Evolutionary conservation across 495 filamentous ascomycete species (phyloP).

Genomic region (Talaromyces borbonicus): DNA sequence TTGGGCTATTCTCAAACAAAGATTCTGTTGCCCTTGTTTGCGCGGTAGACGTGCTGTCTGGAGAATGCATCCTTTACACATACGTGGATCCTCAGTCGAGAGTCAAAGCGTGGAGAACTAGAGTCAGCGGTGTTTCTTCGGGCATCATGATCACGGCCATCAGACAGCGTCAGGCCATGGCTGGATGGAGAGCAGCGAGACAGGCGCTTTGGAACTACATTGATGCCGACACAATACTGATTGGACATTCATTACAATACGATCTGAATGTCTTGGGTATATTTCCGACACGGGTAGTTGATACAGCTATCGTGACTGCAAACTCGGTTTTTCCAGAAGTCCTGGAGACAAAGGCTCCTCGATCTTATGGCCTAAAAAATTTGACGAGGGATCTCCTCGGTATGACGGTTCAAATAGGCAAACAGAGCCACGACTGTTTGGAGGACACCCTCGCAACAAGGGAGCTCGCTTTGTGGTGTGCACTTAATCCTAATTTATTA

Average conservation of each 20-base stretch:
- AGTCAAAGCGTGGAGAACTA: conserved; percentile 27
- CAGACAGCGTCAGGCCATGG: conserved; percentile 20
- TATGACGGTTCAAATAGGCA: conserved; percentile 22
- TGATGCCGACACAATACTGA: conserved; percentile 32
- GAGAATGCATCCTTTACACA: conserved; percentile 33
- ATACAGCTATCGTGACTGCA: conserved; percentile 21
- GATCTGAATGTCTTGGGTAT: conserved; percentile 36
- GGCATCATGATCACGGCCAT: conserved; percentile 21
- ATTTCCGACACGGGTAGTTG: conserved; percentile 30
- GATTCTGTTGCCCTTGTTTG: conserved; percentile 17
- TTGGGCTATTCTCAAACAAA: conserved; percentile 5
- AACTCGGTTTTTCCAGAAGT: conserved; percentile 15
- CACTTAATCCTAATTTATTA: conserved; percentile 16
- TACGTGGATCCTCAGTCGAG: conserved; percentile 25
- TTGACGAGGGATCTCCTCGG: conserved; percentile 20
- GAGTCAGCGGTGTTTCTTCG: conserved; percentile 26
- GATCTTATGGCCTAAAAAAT: conserved; percentile 22
- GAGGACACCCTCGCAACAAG: conserved; percentile 32
- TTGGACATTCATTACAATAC: conserved; percentile 35
- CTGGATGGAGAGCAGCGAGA: conserved; percentile 31
- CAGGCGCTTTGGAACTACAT: conserved; percentile 25
- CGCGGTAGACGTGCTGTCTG: conserved; percentile 39
- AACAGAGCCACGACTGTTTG: conserved; percentile 25
- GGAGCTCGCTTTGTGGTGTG: conserved; percentile 29
- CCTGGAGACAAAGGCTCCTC: conserved; percentile 3